A percentile compares a stretch with the other conserved stretches of the same genome.
phyloP scores from a whole-genome alignment of 73 alveolate species.

The Stentor roeselii region DNA sequence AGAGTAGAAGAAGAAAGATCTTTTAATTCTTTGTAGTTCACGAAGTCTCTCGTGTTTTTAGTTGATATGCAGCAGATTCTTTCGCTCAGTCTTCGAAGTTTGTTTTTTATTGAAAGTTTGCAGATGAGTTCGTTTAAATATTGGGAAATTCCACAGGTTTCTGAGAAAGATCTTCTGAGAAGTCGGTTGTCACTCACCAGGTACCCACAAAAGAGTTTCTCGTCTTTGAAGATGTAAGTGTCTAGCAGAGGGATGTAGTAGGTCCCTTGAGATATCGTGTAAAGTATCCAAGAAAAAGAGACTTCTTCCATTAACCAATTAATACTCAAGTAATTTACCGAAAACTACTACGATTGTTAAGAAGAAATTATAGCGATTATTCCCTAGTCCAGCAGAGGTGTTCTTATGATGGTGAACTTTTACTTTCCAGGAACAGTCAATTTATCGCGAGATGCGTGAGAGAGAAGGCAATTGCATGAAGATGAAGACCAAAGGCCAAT shows the following conservation, averaged over 20 bases:
- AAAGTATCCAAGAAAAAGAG: not conserved
- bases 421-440: too few species aligned
- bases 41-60: not conserved
- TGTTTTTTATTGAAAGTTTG: not conserved
- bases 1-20: not conserved
- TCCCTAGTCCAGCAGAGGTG: too few species aligned
- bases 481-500: too few species aligned
- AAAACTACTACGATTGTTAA: too few species aligned
- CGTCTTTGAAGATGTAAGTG: not conserved
- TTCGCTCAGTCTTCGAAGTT: not conserved
- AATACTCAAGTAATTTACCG: too few species aligned
- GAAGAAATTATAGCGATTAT: too few species aligned
- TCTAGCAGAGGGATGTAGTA: not conserved
- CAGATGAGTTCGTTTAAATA: not conserved
- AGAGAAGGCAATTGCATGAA: too few species aligned
- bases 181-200: not conserved
- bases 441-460: too few species aligned
- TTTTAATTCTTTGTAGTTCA: not conserved
- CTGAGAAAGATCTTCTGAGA: not conserved
- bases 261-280: not conserved
- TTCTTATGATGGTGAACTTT: too few species aligned
- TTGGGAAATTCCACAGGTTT: not conserved
- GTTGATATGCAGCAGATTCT: not conserved
- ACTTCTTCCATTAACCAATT: slow-evolving; percentile 1
- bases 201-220: not conserved